Evolutionary conservation across 1,284 basidiomycete species (phyloP), one percentile per base, ranked within the genome.

Genomic region (Apiotrichum montevideense): DNA sequence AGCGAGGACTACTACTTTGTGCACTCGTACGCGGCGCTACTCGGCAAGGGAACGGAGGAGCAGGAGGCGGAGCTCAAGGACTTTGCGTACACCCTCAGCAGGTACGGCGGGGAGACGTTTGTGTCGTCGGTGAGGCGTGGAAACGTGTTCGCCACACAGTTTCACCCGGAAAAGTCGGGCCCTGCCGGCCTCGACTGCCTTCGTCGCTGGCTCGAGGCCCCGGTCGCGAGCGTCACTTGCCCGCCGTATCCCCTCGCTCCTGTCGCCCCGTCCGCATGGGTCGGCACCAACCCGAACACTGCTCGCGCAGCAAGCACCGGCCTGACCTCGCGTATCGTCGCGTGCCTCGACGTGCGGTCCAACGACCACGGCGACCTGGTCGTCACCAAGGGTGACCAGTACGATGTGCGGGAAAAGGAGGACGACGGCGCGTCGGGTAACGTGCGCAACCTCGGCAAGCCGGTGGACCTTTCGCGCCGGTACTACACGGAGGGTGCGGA

Each of bases 371-470:
- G 96, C 46, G 96, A 99, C 74, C 85, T 99, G 52, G 94, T 99
- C 56, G 96, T 99, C 2, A 99, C 96, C 50, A 99, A 99, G 79
- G 96, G 96, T 55, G 96, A 99, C 77, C 94, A 96, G 72, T 99
- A 99, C 79, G 92, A 98, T 71, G 95, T 98, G 13, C 88, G 95
- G 56, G 95, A 98, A 75, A 90, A 87, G 70, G 62, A 58, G 11
- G 60, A 66, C 42, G 63, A 58, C 37, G 37, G 37, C 39, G 50
- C 40, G 50, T 84, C 84, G 9, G 87, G 92, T 39, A 85, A 86
- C 4, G 96, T 99, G 6, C 87, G 96, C 62, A 98, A 99, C 76
- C 86, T 99, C 58, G 96, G 96, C 58, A 98, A 97, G 78, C 96
- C 96, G 3, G 92, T 99, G 67, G 85, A 91, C 41, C 85, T 98